A percentile compares a stretch with the other conserved stretches of the same genome.
Conservation (phyloP, 176 grass and related monocot species). For the Oryza australiensis region DNA sequence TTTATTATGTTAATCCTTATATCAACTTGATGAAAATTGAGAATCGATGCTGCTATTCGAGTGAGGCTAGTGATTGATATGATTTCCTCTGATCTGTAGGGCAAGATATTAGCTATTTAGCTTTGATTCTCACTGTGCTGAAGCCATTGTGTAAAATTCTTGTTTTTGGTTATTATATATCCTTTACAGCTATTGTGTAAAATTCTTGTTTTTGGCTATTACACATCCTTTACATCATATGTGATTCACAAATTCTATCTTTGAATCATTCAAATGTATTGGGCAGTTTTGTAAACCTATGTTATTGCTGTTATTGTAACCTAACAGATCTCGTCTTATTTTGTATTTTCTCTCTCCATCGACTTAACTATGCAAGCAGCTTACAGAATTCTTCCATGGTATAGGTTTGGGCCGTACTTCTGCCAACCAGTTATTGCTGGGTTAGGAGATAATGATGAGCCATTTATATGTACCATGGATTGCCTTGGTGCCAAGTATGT, state of each 20-base stretch:
- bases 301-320: background rate
- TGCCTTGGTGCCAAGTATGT: conserved; percentile 96
- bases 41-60: background rate
- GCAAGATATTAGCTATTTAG: background rate
- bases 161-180: background rate
- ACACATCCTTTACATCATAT: background rate
- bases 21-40: background rate
- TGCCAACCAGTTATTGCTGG: conserved; percentile 94
- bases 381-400: conserved; percentile 26
- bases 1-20: background rate
- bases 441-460: conserved; percentile 73
- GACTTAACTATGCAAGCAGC: background rate
- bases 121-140: background rate
- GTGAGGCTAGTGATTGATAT: background rate
- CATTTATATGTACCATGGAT: conserved; percentile 99
- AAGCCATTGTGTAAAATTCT: background rate
- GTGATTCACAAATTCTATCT: conserved; percentile 2
- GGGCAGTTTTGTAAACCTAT: conserved; percentile 4
- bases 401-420: conserved; percentile 84
- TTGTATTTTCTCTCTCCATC: background rate
- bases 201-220: background rate
- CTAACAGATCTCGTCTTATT: background rate
- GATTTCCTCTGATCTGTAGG: background rate
- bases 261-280: background rate
- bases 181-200: background rate